Evolutionary conservation across 2,329 filamentous ascomycete species (phyloP).

Genomic region (Cladosporium austrohemisphaericum): DNA sequence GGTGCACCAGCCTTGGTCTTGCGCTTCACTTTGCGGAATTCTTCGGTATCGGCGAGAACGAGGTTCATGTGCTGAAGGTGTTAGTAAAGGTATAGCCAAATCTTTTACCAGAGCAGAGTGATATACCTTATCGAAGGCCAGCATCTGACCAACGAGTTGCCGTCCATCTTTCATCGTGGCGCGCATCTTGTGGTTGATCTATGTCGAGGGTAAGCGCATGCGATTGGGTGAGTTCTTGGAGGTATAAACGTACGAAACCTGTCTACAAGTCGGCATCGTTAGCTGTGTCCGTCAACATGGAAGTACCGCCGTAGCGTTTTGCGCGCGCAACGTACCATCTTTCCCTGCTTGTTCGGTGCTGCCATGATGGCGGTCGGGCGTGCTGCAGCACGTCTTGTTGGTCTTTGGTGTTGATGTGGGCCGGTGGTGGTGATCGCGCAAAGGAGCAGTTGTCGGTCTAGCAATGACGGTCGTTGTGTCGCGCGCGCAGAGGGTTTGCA

Average conservation of each 20-base stretch:
- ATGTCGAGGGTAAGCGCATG: constrained; percentile 19
- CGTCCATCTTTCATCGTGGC: constrained; percentile 91
- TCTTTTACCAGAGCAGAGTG: background rate
- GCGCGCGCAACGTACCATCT: constrained; percentile 75
- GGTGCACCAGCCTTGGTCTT: constrained; percentile 61
- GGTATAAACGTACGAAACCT: constrained; percentile 56
- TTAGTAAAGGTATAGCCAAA: background rate
- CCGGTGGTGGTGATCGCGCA: background rate
- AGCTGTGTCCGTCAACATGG: constrained; percentile 42
- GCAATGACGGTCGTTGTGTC: constrained; percentile 13
- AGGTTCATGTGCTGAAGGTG: constrained; percentile 88
- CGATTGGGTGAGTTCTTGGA: background rate
- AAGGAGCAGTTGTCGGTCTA: background rate
- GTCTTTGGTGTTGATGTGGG: background rate
- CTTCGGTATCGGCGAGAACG: constrained; percentile 96
- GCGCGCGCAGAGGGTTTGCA: constrained; percentile 13
- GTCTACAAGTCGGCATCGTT: constrained; percentile 45
- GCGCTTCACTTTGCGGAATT: constrained; percentile 83
- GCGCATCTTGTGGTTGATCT: constrained; percentile 99
- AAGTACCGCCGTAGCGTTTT: constrained; percentile 14
- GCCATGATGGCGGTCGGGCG: constrained; percentile 41
- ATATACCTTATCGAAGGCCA: constrained; percentile 91
- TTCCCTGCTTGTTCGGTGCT: constrained; percentile 74
- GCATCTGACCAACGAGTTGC: constrained; percentile 96
- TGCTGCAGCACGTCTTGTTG: constrained; percentile 3